Evolutionary conservation across 1,284 basidiomycete genomes (phyloP), one percentile per base, ranked within the genome.

Genomic region (Ustilago tritici): DNA sequence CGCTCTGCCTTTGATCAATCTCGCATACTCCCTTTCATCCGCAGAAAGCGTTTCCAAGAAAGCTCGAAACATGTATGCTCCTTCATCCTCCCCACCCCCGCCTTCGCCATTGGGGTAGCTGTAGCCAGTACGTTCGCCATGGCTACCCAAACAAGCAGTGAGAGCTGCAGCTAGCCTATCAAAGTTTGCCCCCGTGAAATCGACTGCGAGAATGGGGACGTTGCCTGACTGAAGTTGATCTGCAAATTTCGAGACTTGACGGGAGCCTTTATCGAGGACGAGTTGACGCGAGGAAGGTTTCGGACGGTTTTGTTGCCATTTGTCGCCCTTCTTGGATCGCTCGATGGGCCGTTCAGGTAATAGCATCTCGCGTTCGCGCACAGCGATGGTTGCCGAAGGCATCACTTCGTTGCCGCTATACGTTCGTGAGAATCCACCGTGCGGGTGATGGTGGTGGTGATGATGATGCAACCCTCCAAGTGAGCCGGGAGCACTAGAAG

Each of bases 11-110:
- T 74, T 71, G 57, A 80, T 70, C 58, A 70, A 40, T 47, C 65
- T 56, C 19, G 72, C 76, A 59, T 84, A 84, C 47, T 82, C 82
- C 59, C 76, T 71, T 67, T 84, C 82, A 49, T 83, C 83, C 5
- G 70, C 69, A 19, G 74, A 64, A n/a, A 76, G 61, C 23, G 62
- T 78, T 32, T 72, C 70, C 19, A 83, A 54, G 34, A 82, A 75
- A 3, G 79, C 65, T 7, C 76, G 69, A 55, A 83, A 81, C 38
- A 75, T 65, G 49, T 79, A 76, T 5, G 70, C 67, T 40, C 63
- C 69, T 38, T 69, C 71, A 52, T 75, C 76, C 11, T 69, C 76
- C 9, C 28, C 54, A 15, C 31, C 54, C 34, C 31, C 60, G 15
- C 50, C 46, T 23, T 58, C 65, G 4, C 17, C 43, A 19, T 40